Evolutionary conservation across 305 asterid species (phyloP).

Genomic region (Stenogyne calaminthoides): DNA sequence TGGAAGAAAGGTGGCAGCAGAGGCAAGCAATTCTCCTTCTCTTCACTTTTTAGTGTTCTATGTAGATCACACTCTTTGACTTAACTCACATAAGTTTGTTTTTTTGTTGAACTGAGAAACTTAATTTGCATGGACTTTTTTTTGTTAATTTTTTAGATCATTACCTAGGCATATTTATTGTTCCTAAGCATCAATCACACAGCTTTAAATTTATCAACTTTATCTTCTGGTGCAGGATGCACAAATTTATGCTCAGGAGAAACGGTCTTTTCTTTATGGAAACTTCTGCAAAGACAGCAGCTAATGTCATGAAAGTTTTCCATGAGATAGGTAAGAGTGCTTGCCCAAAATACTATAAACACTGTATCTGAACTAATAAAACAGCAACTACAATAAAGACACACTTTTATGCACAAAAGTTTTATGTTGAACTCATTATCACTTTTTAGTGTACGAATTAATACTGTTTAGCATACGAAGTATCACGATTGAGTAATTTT

Average conservation of each 20-base stretch:
- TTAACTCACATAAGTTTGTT: not conserved
- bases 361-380: too few species aligned
- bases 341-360: not conserved
- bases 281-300: constrained; percentile 75
- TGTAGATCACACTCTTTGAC: not conserved
- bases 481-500: too few species aligned
- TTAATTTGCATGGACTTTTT: not conserved
- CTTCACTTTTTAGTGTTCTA: not conserved
- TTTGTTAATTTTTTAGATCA: not conserved
- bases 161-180: not conserved
- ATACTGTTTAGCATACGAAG: too few species aligned
- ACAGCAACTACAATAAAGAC: too few species aligned
- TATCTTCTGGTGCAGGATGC: constrained; percentile 54
- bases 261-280: constrained; percentile 77
- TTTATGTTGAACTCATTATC: too few species aligned
- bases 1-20: constrained; percentile 58
- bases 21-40: constrained; percentile 48
- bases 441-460: too few species aligned
- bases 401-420: too few species aligned
- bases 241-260: constrained; percentile 60
- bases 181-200: not conserved
- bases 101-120: not conserved
- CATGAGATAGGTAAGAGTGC: constrained; percentile 60
- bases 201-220: constrained; percentile 16
- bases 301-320: constrained; percentile 67